phyloP scores from a whole-genome alignment of 805 yeast species.

The Yamadazyma paraphyllophila region DNA sequence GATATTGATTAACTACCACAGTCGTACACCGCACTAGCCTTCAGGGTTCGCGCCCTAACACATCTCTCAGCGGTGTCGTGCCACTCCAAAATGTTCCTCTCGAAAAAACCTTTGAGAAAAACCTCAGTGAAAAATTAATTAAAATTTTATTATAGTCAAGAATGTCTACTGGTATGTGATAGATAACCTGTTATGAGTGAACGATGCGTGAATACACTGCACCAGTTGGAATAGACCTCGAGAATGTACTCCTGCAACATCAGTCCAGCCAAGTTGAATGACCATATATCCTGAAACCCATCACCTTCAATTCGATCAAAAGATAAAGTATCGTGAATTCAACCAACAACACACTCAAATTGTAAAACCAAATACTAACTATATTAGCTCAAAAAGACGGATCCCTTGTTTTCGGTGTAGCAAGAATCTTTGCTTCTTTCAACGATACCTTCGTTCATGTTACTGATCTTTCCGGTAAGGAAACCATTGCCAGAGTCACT shows the following conservation, averaged over 20 bases:
- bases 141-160: conserved; percentile 18
- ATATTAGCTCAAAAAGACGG: conserved; percentile 55
- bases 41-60: conserved; percentile 12
- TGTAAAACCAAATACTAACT: not conserved
- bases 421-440: conserved; percentile 99
- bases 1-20: no score
- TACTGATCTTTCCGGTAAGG: conserved; percentile 99
- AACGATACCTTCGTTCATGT: conserved; percentile 99
- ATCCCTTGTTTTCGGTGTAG: conserved; percentile 99
- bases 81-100: not conserved
- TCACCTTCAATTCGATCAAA: not conserved
- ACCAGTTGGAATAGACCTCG: no score
- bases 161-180: conserved; percentile 37
- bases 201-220: not conserved
- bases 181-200: not conserved
- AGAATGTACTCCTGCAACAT: not conserved
- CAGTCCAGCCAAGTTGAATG: not conserved
- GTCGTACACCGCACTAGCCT: no score
- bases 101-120: conserved; percentile 7
- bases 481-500: conserved; percentile 99
- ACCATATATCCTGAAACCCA: not conserved
- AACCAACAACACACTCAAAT: no score
- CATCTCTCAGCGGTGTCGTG: not conserved
- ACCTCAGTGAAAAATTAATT: conserved; percentile 14
- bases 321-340: no score